Conservation (phyloP, 768 basidiomycete genomes). For the Gelatoporia subvermispora region DNA sequence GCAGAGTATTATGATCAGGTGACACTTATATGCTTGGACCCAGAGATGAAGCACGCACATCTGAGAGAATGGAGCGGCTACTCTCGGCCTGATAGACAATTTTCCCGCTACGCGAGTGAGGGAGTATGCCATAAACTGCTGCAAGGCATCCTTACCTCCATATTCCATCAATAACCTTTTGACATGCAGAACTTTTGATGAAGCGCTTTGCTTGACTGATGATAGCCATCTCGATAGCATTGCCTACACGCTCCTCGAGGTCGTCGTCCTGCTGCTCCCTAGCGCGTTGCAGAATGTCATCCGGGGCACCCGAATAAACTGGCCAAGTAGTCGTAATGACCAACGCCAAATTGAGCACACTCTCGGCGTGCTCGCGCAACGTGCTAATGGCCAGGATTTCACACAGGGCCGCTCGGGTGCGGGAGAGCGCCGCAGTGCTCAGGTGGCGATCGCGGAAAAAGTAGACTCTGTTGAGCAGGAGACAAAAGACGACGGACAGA, state of each 20-base stretch:
- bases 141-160: conserved; percentile 48
- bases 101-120: conserved; percentile 53
- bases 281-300: conserved; percentile 50
- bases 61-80: conserved; percentile 84
- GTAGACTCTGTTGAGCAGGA: conserved; percentile 82
- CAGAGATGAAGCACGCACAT: conserved; percentile 40
- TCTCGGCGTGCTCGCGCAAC: conserved; percentile 67
- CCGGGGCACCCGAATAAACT: conserved; percentile 72
- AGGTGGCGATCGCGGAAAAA: conserved; percentile 77
- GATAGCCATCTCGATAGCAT: conserved; percentile 91
- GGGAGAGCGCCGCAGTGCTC: conserved; percentile 62
- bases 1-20: conserved; percentile 1
- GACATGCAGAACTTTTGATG: conserved; percentile 84
- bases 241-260: conserved; percentile 76
- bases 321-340: conserved; percentile 76
- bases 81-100: conserved; percentile 90
- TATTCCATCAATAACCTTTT: conserved; percentile 83
- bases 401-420: conserved; percentile 76
- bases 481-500: conserved; percentile 81
- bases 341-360: conserved; percentile 63
- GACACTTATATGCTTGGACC: not conserved
- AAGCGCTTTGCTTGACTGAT: conserved; percentile 82
- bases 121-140: conserved; percentile 6
- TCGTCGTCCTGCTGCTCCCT: conserved; percentile 65
- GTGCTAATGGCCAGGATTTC: conserved; percentile 84